Evolutionary conservation across 2,329 filamentous ascomycete genomes (phyloP), one percentile per base, ranked within the genome.

Genomic region (Onygenales sp.): DNA sequence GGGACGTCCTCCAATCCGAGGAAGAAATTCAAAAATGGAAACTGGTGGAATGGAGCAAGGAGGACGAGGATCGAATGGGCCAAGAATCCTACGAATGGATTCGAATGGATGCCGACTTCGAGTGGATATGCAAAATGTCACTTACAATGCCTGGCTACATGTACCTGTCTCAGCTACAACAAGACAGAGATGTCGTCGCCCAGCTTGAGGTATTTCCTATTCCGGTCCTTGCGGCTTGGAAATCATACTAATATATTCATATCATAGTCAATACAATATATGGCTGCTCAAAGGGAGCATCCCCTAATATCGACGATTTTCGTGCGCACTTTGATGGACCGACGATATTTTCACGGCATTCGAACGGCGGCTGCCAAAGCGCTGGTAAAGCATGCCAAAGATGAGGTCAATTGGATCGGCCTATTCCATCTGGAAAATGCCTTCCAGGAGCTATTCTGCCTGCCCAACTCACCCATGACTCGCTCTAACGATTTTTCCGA

Each of bases 21-120:
- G 86, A 94, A 57, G 93, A 98, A 52, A 81, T 88, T 45, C 76
- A 81, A 49, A 83, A 88, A 42, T 98, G 93, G 92, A 83, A 81
- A 50, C 77, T 98, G 5, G 81, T 83, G 5, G 92, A 97, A 58
- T 98, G 92, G 91, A 85, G 87, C 47, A 81, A 86, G 55, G 88
- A 94, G 52, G 88, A 92, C 13, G 91, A 97, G 69, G 80, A 86
- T 37, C 84, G 84, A 63, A 97, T 98, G 91, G 89, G 93, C 53
- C 84, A 90, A 58, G 93, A 98, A 66, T 95, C 89, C 0, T 98
- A 96, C 64, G 93, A 98, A 67, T 98, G 94, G 93, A 95, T 98
- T 61, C 86, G 93, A 17, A 87, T 97, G 72, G 93, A 98, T 68
- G 91, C 92, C 13, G 94, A 98, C 70, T 97, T 97, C 61, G 93